phyloP scores from a whole-genome alignment of 768 basidiomycete species.

The Lactarius akahatsu region DNA sequence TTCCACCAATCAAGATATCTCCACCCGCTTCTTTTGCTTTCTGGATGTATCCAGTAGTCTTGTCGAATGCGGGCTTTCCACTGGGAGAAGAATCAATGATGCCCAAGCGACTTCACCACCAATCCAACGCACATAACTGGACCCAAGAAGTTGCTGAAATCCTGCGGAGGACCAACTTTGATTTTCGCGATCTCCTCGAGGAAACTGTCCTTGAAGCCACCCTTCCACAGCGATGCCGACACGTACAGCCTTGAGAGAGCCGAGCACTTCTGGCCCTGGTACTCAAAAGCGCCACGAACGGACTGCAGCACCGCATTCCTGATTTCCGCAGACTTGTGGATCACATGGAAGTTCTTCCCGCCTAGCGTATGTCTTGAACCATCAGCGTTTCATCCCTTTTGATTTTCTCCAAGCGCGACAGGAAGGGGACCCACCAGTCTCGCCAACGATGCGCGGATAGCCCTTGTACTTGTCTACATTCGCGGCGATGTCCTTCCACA shows the following conservation, averaged over 20 bases:
- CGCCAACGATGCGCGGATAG: slow-evolving; percentile 95
- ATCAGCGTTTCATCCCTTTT: background rate
- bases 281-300: slow-evolving; percentile 90
- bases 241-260: slow-evolving; percentile 92
- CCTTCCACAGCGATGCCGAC: slow-evolving; percentile 79
- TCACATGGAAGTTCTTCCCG: slow-evolving; percentile 97
- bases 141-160: slow-evolving; percentile 88
- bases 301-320: slow-evolving; percentile 87
- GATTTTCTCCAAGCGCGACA: background rate
- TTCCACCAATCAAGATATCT: slow-evolving; percentile 85
- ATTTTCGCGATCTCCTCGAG: slow-evolving; percentile 78
- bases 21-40: slow-evolving; percentile 89
- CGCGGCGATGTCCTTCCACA: slow-evolving; percentile 93
- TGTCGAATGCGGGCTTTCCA: slow-evolving; percentile 85
- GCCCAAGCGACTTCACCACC: background rate
- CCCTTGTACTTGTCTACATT: slow-evolving; percentile 86
- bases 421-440: slow-evolving; percentile 56
- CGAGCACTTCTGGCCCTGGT: slow-evolving; percentile 98
- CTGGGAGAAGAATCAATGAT: slow-evolving; percentile 39
- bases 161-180: slow-evolving; percentile 72
- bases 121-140: slow-evolving; percentile 78
- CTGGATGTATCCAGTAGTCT: slow-evolving; percentile 75
- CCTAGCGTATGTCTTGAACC: slow-evolving; percentile 36
- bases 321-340: slow-evolving; percentile 86
- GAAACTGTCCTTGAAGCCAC: slow-evolving; percentile 81